These are phyloP conservation scores for Hibiscus tridactylites DNA, from an alignment of 345 rosid species.

Conservation along the genomic window DNA sequence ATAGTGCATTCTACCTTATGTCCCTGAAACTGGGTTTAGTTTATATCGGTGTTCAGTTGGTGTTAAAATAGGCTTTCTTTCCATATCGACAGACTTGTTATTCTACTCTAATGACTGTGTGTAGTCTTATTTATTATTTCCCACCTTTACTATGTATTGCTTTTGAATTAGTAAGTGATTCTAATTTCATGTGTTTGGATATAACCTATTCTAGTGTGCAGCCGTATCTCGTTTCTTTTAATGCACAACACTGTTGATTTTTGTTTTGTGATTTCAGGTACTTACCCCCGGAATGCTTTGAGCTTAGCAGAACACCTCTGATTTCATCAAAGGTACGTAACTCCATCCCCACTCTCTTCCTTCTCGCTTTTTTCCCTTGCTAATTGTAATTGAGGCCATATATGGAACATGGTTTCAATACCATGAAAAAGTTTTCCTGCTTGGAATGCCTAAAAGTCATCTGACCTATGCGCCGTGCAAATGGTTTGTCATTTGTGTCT, in stretches of 20 bases:
- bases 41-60: neutral
- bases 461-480: neutral
- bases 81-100: neutral
- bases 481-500: neutral
- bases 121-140: neutral
- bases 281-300: conserved; percentile 98
- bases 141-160: neutral
- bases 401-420: neutral
- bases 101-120: neutral
- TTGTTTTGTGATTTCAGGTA: conserved; percentile 48
- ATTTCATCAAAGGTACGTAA: conserved; percentile 89
- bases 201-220: neutral
- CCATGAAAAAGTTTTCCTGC: neutral
- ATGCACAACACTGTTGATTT: neutral
- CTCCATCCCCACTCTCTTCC: neutral
- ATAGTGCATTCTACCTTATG: neutral
- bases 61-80: neutral
- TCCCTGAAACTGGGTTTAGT: neutral
- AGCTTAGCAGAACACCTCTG: conserved; percentile 79
- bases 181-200: neutral
- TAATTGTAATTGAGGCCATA: neutral
- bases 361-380: neutral
- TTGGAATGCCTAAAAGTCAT: neutral
- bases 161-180: neutral
- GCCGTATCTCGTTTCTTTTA: neutral